These are phyloP conservation scores for Leishmania turanica DNA, from an alignment of 208 protist species.

Conservation along the genomic window DNA sequence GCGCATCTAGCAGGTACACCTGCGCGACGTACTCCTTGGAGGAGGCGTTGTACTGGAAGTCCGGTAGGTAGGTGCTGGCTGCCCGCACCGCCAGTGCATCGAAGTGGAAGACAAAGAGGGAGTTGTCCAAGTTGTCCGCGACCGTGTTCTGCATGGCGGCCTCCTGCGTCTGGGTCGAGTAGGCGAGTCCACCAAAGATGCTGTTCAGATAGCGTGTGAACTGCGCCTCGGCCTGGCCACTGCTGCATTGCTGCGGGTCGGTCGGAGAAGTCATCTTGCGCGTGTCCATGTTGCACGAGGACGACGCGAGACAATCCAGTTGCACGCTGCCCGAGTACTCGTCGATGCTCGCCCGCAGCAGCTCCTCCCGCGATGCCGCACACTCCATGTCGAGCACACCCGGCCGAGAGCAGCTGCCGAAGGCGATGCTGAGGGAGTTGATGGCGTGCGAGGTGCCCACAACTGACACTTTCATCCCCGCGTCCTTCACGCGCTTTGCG, in stretches of 20 bases:
- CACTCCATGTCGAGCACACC: conserved; percentile 85
- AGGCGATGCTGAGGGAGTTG: conserved; percentile 44
- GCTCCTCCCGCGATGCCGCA: conserved; percentile 22
- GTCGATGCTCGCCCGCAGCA: conserved; percentile 16
- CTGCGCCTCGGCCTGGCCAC: conserved; percentile 44
- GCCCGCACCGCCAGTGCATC: conserved; percentile 61
- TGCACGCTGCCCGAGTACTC: conserved; percentile 28
- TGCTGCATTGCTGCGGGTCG: conserved; percentile 27
- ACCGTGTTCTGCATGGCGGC: conserved; percentile 34
- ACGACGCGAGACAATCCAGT: conserved; percentile 56
- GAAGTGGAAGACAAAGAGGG: conserved; percentile 76
- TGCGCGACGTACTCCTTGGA: conserved; percentile 58
- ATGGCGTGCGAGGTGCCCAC: conserved; percentile 61
- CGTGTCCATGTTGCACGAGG: conserved; percentile 53
- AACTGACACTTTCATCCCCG: conserved; percentile 38
- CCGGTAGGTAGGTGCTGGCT: conserved; percentile 40
- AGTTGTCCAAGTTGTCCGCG: conserved; percentile 50
- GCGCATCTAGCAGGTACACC: conserved; percentile 70
- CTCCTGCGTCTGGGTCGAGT: conserved; percentile 27
- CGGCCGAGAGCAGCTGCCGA: conserved; percentile 45
- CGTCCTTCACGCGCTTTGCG: conserved; percentile 46
- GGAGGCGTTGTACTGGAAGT: conserved; percentile 53
- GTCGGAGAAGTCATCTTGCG: conserved; percentile 43
- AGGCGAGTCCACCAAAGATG: conserved; percentile 59
- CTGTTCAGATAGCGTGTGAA: conserved; percentile 45